Percentiles rank a stretch among this genome's conserved stretches.
phyloP scores from a whole-genome alignment of 176 grass and related monocot species.

The Paspalum notatum region DNA sequence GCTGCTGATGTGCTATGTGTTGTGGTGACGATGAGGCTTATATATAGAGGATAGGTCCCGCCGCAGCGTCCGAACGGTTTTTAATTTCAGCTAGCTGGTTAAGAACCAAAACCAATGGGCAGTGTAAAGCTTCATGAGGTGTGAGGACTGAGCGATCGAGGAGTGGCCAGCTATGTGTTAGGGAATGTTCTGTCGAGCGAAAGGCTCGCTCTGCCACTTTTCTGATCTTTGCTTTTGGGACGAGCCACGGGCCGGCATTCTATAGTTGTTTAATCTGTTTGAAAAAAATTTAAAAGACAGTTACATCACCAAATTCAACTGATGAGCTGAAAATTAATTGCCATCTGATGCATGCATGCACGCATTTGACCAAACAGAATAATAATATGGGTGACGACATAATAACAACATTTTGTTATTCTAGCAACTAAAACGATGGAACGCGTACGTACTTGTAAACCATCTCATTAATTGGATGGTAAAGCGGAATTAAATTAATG shows the following conservation, averaged over 20 bases:
- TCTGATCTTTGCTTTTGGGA: constrained; percentile 28
- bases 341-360: background rate
- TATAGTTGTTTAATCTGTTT: background rate
- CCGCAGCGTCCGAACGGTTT: no score
- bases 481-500: no score
- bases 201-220: constrained; percentile 5
- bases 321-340: background rate
- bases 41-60: constrained; percentile 47
- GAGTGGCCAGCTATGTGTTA: background rate
- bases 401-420: background rate
- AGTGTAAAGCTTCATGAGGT: no score
- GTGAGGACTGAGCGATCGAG: no score
- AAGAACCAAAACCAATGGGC: no score
- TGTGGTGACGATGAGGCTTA: background rate
- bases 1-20: background rate
- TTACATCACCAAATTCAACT: background rate
- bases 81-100: no score
- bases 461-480: background rate
- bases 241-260: constrained; percentile 29
- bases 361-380: background rate
- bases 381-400: background rate
- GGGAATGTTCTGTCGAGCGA: constrained; percentile 5
- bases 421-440: background rate
- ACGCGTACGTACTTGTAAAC: background rate
- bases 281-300: background rate